Evolutionary conservation across 805 yeast species (phyloP).

Genomic region (Kodamaea laetipori): DNA sequence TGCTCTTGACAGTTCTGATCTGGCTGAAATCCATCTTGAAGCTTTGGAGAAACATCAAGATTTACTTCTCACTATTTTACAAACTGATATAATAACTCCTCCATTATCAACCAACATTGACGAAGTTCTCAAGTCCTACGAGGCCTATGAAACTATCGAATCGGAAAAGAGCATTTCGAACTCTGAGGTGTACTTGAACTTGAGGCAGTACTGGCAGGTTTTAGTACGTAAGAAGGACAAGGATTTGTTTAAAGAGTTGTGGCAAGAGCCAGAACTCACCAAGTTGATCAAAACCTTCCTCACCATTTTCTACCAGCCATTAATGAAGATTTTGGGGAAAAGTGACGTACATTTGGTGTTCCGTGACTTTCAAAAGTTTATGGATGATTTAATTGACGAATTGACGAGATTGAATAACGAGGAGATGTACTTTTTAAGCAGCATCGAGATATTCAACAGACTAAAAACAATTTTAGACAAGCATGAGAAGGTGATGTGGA

Average conservation of each 20-base stretch:
- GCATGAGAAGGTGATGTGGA: slow-evolving; percentile 72
- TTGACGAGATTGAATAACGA: slow-evolving; percentile 59
- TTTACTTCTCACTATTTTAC: slow-evolving; percentile 27
- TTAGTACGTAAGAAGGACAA: slow-evolving; percentile 75
- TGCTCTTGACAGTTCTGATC: slow-evolving; percentile 14
- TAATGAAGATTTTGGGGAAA: slow-evolving; percentile 38
- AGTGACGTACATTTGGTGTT: slow-evolving; percentile 43
- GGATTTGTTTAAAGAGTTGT: slow-evolving; percentile 67
- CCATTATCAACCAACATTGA: slow-evolving; percentile 14
- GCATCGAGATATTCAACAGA: slow-evolving; percentile 65
- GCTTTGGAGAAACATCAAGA: slow-evolving; percentile 20
- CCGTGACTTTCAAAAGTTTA: slow-evolving; percentile 38
- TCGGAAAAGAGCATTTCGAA: slow-evolving; percentile 15
- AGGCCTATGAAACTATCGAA: slow-evolving; percentile 22
- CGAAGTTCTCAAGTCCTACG: slow-evolving; percentile 21
- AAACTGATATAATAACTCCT: slow-evolving; percentile 25
- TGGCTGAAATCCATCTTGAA: slow-evolving; percentile 21
- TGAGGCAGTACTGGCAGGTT: slow-evolving; percentile 64
- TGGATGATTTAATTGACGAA: slow-evolving; percentile 63
- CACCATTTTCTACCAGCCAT: slow-evolving; percentile 44
- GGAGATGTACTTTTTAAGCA: slow-evolving; percentile 46
- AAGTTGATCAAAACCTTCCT: slow-evolving; percentile 71
- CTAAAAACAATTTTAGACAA: slow-evolving; percentile 66
- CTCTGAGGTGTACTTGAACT: slow-evolving; percentile 47
- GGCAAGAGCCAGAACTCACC: slow-evolving; percentile 87